Evolutionary conservation across 164 flowering plant species (phyloP).

Genomic region (Stephania yunnanensis): DNA sequence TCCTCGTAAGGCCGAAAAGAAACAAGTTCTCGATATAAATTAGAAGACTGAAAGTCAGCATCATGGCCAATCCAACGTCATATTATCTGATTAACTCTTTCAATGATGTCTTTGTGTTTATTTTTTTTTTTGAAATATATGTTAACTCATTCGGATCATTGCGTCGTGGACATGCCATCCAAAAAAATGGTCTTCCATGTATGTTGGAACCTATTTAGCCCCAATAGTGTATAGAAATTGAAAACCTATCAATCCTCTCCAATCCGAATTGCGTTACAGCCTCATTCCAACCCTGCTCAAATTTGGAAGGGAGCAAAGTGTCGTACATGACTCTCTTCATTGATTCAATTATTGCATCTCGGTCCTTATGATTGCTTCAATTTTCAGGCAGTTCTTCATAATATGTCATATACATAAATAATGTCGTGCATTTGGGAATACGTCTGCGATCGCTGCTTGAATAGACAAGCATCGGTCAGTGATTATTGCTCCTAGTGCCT

Average conservation of each 20-base stretch:
- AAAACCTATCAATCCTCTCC: neutral
- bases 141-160: neutral
- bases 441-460: neutral
- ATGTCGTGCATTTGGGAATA: neutral
- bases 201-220: neutral
- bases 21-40: neutral
- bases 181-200: constrained; percentile 1
- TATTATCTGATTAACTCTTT: neutral
- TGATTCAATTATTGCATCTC: neutral
- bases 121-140: neutral
- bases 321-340: neutral
- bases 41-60: neutral
- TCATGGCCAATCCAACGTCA: neutral
- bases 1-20: neutral
- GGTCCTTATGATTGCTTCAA: neutral
- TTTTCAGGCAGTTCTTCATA: neutral
- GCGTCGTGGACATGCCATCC: constrained; percentile 8
- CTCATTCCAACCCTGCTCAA: neutral
- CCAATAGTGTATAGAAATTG: neutral
- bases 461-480: neutral
- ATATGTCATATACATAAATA: constrained; percentile 7
- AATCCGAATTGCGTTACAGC: neutral
- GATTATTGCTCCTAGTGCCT: neutral
- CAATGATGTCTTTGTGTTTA: neutral
- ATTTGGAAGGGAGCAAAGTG: neutral